Evolutionary conservation across 805 yeast genomes (phyloP), one percentile per base, ranked within the genome.

Genomic region (Blastobotrys chiropterorum): DNA sequence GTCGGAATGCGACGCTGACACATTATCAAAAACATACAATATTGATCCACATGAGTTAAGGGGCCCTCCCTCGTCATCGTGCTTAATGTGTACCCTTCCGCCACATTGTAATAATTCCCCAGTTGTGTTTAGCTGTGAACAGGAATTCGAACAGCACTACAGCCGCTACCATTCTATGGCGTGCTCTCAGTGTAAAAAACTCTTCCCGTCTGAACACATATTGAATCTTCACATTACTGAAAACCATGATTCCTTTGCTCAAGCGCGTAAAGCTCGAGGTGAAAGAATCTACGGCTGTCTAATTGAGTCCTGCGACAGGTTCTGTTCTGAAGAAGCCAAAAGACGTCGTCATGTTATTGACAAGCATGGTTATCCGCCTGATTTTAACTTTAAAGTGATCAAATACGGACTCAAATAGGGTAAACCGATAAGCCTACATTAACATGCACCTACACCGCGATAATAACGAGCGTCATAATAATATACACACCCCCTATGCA

Each of bases 151-250:
- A 34, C 21, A 31, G 6, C 67, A 63, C 50, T 60, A 63, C 43
- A 44, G 38, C 20, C 31, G 42, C n/a, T 22, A 42, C 19, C 67
- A 63, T 46, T 20, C 54, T 16, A 42, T 38, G 31, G 48, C 22
- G 8, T 65, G 68, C 50, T 11, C 26, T 19, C 55, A 55, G 31
- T 65, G 68, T 50, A 38, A 44, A 20, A 47, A 47, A 17, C 22
- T 47, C 14, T 75, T 80, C 52, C 82, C 82, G 0, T 67, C 71
- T n/a, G 66, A 69, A 8, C 59, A 53, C 40, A 56, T 75, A 5
- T 63, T 81, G 17, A 69, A 72, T 3, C 57, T 80, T 14, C 86
- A 81, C 56, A 70, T 80, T 1, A 68, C 71, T 21, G 85, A 81
- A 56, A 66, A 67, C 51, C 85, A 81, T 57, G 76, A 78, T 59